A percentile compares a stretch with the other conserved stretches of the same genome.
Conservation (phyloP, 495 filamentous ascomycete species). For the Extremus antarcticus region DNA sequence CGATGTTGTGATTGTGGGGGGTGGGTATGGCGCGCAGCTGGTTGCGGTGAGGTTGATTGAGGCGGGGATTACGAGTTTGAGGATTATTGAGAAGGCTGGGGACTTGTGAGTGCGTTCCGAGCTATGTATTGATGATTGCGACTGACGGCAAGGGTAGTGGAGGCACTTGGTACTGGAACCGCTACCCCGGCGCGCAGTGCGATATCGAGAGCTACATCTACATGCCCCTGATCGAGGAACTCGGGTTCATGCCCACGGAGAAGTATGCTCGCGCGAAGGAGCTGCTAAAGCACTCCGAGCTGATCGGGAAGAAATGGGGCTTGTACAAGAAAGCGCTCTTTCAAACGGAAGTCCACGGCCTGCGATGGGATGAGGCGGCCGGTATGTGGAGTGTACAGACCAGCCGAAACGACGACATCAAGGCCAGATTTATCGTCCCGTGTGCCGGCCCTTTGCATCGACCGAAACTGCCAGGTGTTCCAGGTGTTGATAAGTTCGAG, state of each 20-base stretch:
- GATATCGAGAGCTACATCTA: constrained; percentile 43
- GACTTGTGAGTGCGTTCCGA: background rate
- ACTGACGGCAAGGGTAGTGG: too few relatives aligned
- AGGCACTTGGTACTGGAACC: background rate
- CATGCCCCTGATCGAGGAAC: constrained; percentile 51
- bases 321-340: constrained; percentile 40
- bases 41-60: background rate
- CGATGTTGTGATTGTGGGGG: background rate
- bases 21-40: background rate
- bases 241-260: constrained; percentile 41
- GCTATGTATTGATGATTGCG: too few relatives aligned
- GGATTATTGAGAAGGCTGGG: background rate
- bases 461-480: constrained; percentile 37
- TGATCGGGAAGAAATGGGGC: constrained; percentile 32
- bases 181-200: constrained; percentile 19
- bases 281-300: constrained; percentile 37
- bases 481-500: constrained; percentile 36
- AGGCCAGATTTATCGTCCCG: constrained; percentile 9
- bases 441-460: constrained; percentile 31
- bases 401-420: constrained; percentile 19
- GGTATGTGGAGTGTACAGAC: constrained; percentile 33
- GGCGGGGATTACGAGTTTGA: background rate
- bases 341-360: constrained; percentile 27
- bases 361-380: constrained; percentile 35
- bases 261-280: constrained; percentile 38